A percentile compares a stretch with the other conserved stretches of the same genome.
phyloP scores from a whole-genome alignment of 2,329 filamentous ascomycete genomes.

The Phaeosphaeriaceae sp. region DNA sequence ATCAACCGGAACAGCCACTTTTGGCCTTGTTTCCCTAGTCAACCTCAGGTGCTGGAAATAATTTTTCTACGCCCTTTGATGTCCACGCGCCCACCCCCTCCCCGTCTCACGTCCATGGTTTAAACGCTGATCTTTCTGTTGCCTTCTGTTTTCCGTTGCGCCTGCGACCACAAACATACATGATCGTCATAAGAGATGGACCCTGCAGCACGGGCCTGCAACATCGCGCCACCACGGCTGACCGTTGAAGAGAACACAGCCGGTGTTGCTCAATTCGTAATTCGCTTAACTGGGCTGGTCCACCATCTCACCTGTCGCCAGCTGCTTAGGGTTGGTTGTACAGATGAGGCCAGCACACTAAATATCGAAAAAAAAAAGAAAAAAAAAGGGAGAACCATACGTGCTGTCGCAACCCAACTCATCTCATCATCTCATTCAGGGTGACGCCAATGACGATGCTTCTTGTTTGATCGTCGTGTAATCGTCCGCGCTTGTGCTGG shows the following conservation, averaged over 20 bases:
- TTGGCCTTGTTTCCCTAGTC: no score
- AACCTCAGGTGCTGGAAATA: no score
- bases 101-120: constrained; percentile 16
- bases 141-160: constrained; percentile 22
- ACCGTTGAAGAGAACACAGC: constrained; percentile 11
- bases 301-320: no score
- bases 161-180: constrained; percentile 19
- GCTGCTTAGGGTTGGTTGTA: no score
- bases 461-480: constrained; percentile 29
- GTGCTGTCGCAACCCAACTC: no score
- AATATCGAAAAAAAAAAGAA: no score
- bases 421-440: no score
- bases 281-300: no score
- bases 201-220: constrained; percentile 30
- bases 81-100: constrained; percentile 21
- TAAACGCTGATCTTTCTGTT: constrained; percentile 29
- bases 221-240: constrained; percentile 6
- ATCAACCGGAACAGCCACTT: no score
- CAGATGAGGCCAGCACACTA: no score
- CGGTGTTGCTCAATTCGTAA: neutral
- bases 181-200: constrained; percentile 35
- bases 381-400: no score
- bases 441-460: constrained; percentile 1
- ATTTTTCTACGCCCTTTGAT: no score
- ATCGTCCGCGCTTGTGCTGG: constrained; percentile 15